Evolutionary conservation across 148 eudicot species (phyloP).

Genomic region (Rhododendron mucronatum): DNA sequence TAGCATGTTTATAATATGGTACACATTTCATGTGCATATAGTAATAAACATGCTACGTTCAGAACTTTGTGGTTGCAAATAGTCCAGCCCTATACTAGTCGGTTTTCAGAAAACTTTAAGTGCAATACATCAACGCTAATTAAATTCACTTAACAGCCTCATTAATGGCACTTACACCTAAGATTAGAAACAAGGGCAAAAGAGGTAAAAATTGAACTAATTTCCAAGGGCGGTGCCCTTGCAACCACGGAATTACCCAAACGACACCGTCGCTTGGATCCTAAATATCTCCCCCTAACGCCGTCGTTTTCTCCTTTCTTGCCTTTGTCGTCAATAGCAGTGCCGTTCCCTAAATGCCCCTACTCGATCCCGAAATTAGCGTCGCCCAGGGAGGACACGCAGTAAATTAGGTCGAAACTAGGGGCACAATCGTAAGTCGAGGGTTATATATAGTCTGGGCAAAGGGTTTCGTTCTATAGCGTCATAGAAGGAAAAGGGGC

Average conservation of each 20-base stretch:
- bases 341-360: not conserved
- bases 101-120: not conserved
- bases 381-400: not conserved
- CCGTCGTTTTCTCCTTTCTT: not conserved
- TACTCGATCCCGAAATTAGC: not conserved
- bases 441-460: not conserved
- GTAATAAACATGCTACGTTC: no score
- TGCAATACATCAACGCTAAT: not conserved
- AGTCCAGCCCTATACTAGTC: not conserved
- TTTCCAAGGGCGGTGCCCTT: not conserved
- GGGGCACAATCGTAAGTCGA: not conserved
- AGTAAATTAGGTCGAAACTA: not conserved
- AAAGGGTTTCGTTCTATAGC: not conserved
- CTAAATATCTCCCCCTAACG: not conserved
- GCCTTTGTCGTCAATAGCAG: not conserved
- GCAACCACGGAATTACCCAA: not conserved
- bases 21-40: no score
- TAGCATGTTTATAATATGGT: no score
- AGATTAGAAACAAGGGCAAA: not conserved
- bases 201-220: not conserved
- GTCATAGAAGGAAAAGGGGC: not conserved
- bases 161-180: not conserved
- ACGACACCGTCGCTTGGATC: not conserved
- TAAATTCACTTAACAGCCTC: not conserved
- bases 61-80: no score